Evolutionary conservation across 805 yeast genomes (phyloP).

Genomic region (Diddensiella santjacobensis): DNA sequence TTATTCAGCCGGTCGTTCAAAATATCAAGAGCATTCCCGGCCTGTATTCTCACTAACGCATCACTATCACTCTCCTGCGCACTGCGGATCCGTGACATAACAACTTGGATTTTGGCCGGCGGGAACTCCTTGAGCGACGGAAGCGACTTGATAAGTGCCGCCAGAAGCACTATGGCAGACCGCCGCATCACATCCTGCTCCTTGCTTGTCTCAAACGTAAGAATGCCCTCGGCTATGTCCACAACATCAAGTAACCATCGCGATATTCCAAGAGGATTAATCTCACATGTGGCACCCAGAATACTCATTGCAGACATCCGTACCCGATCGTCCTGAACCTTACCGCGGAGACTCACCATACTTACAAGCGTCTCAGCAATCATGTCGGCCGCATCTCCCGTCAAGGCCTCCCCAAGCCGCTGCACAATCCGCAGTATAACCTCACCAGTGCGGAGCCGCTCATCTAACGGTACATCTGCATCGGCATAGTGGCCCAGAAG

Average conservation of each 20-base stretch:
- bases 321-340: constrained; percentile 48
- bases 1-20: constrained; percentile 2
- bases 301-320: constrained; percentile 87
- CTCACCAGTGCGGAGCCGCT: constrained; percentile 77
- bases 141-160: constrained; percentile 30
- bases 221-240: constrained; percentile 74
- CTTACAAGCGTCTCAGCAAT: constrained; percentile 45
- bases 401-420: constrained; percentile 44
- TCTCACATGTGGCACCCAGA: constrained; percentile 65
- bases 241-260: constrained; percentile 51
- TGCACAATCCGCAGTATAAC: constrained; percentile 61
- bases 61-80: constrained; percentile 29
- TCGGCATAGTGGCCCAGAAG: constrained; percentile 37
- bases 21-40: constrained; percentile 16
- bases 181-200: constrained; percentile 54
- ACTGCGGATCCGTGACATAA: constrained; percentile 22
- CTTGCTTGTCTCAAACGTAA: constrained; percentile 57
- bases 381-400: constrained; percentile 41
- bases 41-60: constrained; percentile 32
- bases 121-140: constrained; percentile 29
- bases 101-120: constrained; percentile 23
- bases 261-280: constrained; percentile 52
- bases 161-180: constrained; percentile 64
- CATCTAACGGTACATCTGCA: constrained; percentile 48
- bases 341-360: constrained; percentile 18